phyloP scores from a whole-genome alignment of 148 eudicot species.

The Cornus kousa region DNA sequence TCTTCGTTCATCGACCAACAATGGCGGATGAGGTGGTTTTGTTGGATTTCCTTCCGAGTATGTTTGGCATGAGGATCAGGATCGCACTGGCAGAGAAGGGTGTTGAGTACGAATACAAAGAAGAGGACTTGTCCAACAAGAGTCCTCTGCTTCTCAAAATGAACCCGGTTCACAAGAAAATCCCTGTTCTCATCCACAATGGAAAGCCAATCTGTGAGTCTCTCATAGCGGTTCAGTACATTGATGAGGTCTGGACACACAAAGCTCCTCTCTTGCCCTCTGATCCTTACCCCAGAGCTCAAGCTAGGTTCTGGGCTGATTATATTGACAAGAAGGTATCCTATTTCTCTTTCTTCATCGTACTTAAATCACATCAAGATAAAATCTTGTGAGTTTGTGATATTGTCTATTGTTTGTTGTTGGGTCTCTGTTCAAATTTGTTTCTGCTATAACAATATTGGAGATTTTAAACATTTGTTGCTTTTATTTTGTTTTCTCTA shows the following conservation, averaged over 20 bases:
- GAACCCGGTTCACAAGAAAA: conserved; percentile 30
- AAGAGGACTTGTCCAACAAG: conserved; percentile 23
- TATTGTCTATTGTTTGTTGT: background rate
- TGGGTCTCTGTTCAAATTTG: no score
- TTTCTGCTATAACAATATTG: no score
- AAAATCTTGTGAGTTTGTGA: background rate
- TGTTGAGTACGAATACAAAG: conserved; percentile 24
- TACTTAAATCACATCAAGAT: background rate
- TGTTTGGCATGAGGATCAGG: conserved; percentile 32
- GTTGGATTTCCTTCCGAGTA: conserved; percentile 25
- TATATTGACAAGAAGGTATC: conserved; percentile 24
- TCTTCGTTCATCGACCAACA: background rate
- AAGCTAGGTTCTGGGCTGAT: conserved; percentile 38
- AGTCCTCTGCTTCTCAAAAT: conserved; percentile 22
- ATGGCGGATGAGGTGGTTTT: conserved; percentile 22
- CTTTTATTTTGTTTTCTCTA: background rate
- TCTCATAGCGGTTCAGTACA: conserved; percentile 23
- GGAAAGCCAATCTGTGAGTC: conserved; percentile 29
- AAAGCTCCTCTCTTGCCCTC: conserved; percentile 24
- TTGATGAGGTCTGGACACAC: conserved; percentile 34
- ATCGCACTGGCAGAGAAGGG: conserved; percentile 42
- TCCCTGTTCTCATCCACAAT: conserved; percentile 30
- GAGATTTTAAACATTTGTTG: no score
- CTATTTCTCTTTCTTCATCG: background rate
- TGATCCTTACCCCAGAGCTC: conserved; percentile 28